Percentiles rank a stretch among this genome's conserved stretches.
Conservation (phyloP, 306 rosid species). For the Malus sylvestris region DNA sequence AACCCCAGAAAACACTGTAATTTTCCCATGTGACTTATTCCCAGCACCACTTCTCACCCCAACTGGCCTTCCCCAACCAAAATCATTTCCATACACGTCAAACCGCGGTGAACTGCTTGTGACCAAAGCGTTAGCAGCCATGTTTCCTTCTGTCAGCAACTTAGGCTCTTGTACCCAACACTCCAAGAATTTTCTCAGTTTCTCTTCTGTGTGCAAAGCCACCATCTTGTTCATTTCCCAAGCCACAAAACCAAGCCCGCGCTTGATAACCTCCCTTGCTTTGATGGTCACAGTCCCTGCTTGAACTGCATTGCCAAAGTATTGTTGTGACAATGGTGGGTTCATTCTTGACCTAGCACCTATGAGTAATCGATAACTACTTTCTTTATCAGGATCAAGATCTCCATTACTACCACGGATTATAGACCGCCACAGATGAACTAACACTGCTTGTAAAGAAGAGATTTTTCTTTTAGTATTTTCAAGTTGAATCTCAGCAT, state of each 20-base stretch:
- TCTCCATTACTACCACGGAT: neutral
- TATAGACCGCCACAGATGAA: constrained; percentile 6
- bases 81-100: constrained; percentile 36
- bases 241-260: constrained; percentile 1
- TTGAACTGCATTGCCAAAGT: constrained; percentile 9
- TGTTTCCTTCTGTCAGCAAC: neutral
- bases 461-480: neutral
- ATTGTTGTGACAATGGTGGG: neutral
- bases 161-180: constrained; percentile 5
- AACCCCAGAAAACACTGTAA: constrained; percentile 21
- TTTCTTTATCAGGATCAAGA: neutral
- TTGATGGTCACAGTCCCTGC: neutral
- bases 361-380: neutral
- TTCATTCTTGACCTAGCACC: constrained; percentile 6
- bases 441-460: constrained; percentile 8
- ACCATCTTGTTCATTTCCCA: constrained; percentile 13
- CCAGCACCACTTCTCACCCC: constrained; percentile 32
- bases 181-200: neutral
- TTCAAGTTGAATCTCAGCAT: neutral
- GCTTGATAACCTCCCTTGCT: neutral
- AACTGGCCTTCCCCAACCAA: constrained; percentile 43
- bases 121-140: constrained; percentile 1
- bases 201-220: constrained; percentile 16
- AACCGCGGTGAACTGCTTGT: constrained; percentile 36
- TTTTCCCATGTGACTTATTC: constrained; percentile 23